Evolutionary conservation across 1,284 basidiomycete genomes (phyloP).

Genomic region (Cutaneotrichosporon sp.): DNA sequence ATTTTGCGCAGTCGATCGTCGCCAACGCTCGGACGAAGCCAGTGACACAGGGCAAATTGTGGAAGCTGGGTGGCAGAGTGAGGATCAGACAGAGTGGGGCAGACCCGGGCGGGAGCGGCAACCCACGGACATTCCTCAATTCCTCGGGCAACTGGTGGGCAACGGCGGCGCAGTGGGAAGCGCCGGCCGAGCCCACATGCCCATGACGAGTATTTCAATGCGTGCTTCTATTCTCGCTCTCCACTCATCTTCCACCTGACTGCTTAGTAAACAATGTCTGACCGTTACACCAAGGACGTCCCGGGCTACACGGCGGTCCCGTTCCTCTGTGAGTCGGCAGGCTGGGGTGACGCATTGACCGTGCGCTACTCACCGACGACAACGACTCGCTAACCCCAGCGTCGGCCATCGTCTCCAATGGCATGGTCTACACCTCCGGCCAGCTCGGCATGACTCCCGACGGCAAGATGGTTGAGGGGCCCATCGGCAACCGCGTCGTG

Average conservation of each 20-base stretch:
- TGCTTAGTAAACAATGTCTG: constrained; percentile 9
- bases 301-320: constrained; percentile 48
- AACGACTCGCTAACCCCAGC: constrained; percentile 15
- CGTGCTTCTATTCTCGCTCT: neutral
- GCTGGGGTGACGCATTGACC: too few relatives aligned
- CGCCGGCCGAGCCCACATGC: too few relatives aligned
- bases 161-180: too few relatives aligned
- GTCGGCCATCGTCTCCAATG: constrained; percentile 49
- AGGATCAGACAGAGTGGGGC: too few relatives aligned
- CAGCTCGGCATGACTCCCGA: constrained; percentile 57
- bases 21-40: too few relatives aligned
- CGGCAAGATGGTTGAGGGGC: constrained; percentile 55
- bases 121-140: too few relatives aligned
- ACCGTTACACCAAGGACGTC: constrained; percentile 23
- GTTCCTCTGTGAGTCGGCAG: constrained; percentile 50
- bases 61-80: too few relatives aligned
- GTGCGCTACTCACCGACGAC: neutral
- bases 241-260: neutral
- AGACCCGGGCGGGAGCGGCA: too few relatives aligned
- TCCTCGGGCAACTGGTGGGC: too few relatives aligned
- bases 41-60: too few relatives aligned
- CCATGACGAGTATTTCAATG: too few relatives aligned
- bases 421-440: constrained; percentile 59
- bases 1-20: too few relatives aligned
- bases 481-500: constrained; percentile 56